phyloP scores from a whole-genome alignment of 2,329 filamentous ascomycete genomes.

The Pseudocercospora musae region DNA sequence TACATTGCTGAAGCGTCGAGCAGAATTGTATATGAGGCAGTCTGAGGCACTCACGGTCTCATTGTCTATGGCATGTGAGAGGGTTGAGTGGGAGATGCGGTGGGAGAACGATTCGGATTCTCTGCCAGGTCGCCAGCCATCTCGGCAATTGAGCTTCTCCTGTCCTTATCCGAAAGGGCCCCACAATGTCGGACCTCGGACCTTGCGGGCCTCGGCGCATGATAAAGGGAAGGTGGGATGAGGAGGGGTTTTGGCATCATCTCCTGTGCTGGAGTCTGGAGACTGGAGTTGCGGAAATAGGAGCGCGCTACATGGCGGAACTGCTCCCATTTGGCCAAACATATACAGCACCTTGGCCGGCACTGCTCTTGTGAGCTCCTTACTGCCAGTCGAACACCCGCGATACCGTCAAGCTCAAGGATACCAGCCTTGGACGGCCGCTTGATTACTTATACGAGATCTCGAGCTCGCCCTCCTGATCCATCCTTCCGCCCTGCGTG shows the following conservation, averaged over 20 bases:
- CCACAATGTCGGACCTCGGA: neutral
- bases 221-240: too few species aligned
- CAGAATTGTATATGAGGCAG: neutral
- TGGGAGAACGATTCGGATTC: neutral
- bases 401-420: neutral
- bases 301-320: neutral
- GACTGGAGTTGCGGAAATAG: neutral
- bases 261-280: neutral
- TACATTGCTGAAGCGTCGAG: too few species aligned
- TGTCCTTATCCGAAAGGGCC: neutral
- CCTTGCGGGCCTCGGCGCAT: too few species aligned
- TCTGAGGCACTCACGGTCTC: neutral
- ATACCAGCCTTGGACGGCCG: neutral
- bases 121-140: neutral
- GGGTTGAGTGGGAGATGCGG: neutral
- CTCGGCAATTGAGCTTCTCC: neutral
- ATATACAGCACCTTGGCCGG: neutral
- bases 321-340: neutral
- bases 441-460: neutral
- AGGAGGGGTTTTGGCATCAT: conserved; percentile 1
- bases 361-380: neutral
- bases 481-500: neutral
- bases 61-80: too few species aligned
- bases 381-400: neutral
- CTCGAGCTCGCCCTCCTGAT: neutral